Evolutionary conservation across 768 basidiomycete genomes (phyloP).

Genomic region (Tulasnella calospora): DNA sequence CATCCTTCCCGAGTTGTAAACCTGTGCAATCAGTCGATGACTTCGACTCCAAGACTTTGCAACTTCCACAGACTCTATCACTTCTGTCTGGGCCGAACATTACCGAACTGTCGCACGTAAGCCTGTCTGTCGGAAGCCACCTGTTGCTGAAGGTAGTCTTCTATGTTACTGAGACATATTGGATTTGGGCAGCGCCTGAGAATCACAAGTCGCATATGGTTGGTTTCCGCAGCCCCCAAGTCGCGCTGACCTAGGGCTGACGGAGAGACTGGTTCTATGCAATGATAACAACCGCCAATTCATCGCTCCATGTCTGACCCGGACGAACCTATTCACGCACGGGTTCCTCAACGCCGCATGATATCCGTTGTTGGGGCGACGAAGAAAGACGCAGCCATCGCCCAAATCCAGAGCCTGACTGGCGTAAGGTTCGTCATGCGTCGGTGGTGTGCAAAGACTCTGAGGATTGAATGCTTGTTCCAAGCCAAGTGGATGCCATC

Average conservation of each 20-base stretch:
- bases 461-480: background rate
- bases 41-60: background rate
- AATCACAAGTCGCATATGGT: background rate
- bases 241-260: background rate
- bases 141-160: background rate
- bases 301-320: background rate
- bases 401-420: conserved; percentile 3
- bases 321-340: background rate
- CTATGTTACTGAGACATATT: background rate
- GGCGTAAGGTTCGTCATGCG: conserved; percentile 12
- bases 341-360: background rate
- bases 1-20: background rate
- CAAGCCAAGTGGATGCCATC: conserved; percentile 25
- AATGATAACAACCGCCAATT: background rate
- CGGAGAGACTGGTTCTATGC: background rate
- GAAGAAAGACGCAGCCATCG: conserved; percentile 25
- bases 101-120: background rate
- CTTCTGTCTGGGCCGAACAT: background rate
- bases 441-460: background rate
- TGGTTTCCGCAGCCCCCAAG: background rate
- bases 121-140: background rate
- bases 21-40: background rate
- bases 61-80: background rate
- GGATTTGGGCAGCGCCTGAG: background rate
- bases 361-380: too few species aligned